Percentiles rank a stretch among this genome's conserved stretches.
Conservation (phyloP, 2,329 filamentous ascomycete species). For the Fusarium zealandicum region DNA sequence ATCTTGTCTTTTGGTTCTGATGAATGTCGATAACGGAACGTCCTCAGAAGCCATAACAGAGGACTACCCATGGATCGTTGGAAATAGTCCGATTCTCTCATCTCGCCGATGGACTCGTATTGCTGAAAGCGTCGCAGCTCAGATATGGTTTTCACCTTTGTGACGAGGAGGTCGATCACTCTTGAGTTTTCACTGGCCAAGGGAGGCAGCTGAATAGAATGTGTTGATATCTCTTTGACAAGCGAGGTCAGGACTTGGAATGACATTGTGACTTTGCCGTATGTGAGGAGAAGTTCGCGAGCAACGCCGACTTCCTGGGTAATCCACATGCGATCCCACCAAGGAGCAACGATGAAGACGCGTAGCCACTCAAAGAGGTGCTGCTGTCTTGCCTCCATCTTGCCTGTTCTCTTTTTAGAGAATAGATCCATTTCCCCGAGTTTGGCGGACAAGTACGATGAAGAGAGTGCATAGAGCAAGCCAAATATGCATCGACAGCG, state of each 20-base stretch:
- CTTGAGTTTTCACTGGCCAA: constrained; percentile 15
- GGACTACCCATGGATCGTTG: constrained; percentile 25
- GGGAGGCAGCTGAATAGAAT: neutral
- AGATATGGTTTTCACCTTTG: constrained; percentile 18
- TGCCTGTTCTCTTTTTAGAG: neutral
- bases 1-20: constrained; percentile 34
- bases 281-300: constrained; percentile 20
- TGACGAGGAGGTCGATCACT: constrained; percentile 18
- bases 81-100: constrained; percentile 19
- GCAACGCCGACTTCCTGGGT: constrained; percentile 32
- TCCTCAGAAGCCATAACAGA: constrained; percentile 29
- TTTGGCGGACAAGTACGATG: neutral
- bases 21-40: constrained; percentile 23
- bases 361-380: constrained; percentile 33
- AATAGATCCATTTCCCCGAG: constrained; percentile 16
- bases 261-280: constrained; percentile 22
- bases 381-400: constrained; percentile 19
- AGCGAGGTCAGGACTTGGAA: constrained; percentile 10
- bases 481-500: constrained; percentile 19
- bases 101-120: constrained; percentile 7
- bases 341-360: constrained; percentile 25
- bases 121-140: constrained; percentile 21
- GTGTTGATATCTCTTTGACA: neutral
- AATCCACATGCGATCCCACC: constrained; percentile 38
- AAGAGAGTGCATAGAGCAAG: constrained; percentile 17